Evolutionary conservation across 2,329 filamentous ascomycete genomes (phyloP).

Genomic region (Neocucurbitaria cava): DNA sequence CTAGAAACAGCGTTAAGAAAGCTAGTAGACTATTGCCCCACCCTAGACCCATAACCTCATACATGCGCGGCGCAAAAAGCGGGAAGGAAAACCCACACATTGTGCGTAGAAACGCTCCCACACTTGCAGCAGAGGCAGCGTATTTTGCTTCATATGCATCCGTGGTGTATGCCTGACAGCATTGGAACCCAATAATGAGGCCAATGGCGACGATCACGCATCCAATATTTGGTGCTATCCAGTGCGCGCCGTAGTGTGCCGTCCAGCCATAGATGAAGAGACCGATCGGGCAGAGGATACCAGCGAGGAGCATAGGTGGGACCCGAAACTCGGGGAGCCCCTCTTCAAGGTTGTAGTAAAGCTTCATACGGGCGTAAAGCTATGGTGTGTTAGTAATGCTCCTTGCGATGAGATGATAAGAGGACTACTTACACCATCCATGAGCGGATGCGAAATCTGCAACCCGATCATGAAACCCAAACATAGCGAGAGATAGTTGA

Average conservation of each 20-base stretch:
- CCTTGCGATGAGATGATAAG: not conserved
- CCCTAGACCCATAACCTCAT: slow-evolving; percentile 62
- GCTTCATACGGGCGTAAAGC: slow-evolving; percentile 35
- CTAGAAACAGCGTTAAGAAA: slow-evolving; percentile 57
- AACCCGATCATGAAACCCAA: slow-evolving; percentile 63
- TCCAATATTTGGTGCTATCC: slow-evolving; percentile 63
- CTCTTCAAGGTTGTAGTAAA: slow-evolving; percentile 27
- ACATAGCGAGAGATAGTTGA: slow-evolving; percentile 69
- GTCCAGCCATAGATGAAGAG: slow-evolving; percentile 64
- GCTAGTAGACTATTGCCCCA: slow-evolving; percentile 64
- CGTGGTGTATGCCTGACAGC: slow-evolving; percentile 68
- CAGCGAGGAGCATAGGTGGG: slow-evolving; percentile 63
- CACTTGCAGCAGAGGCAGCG: slow-evolving; percentile 61
- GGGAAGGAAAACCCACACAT: slow-evolving; percentile 65
- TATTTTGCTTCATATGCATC: slow-evolving; percentile 63
- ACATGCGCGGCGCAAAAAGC: slow-evolving; percentile 65
- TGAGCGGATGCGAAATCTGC: slow-evolving; percentile 53
- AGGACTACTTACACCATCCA: slow-evolving; percentile 46
- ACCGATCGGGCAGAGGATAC: slow-evolving; percentile 57
- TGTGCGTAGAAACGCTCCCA: slow-evolving; percentile 64
- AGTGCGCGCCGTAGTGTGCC: slow-evolving; percentile 60
- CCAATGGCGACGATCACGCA: slow-evolving; percentile 57
- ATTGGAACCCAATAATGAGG: slow-evolving; percentile 63
- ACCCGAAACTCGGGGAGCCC: slow-evolving; percentile 54
- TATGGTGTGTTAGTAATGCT: slow-evolving; percentile 3